Evolutionary conservation across 2,329 filamentous ascomycete genomes (phyloP).

Genomic region (Venturia carpophila): DNA sequence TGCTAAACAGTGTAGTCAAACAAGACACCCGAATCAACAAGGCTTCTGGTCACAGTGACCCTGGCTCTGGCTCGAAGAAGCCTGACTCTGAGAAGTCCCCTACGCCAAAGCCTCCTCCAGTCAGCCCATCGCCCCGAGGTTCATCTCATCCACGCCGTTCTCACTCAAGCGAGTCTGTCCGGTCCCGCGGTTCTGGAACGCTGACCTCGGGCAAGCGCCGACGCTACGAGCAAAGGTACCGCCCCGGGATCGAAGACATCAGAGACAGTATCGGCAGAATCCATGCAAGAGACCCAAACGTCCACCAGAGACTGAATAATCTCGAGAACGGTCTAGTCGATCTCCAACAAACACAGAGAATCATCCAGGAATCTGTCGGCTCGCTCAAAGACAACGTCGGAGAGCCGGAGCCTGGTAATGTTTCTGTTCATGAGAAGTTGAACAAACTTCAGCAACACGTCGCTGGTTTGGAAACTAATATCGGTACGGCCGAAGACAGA

Average conservation of each 20-base stretch:
- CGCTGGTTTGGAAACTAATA: not conserved
- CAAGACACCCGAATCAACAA: not conserved
- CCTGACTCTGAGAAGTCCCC: not conserved
- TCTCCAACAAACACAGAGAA: not conserved
- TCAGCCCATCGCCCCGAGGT: no score
- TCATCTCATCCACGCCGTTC: not conserved
- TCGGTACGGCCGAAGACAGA: not conserved
- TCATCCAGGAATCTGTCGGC: not conserved
- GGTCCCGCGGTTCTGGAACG: not conserved
- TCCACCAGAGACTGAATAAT: not conserved
- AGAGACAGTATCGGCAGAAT: not conserved
- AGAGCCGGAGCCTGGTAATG: not conserved
- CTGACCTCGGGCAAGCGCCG: not conserved
- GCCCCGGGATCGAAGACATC: not conserved
- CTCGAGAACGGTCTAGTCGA: not conserved
- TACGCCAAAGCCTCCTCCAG: no score
- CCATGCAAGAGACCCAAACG: not conserved
- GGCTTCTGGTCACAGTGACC: not conserved
- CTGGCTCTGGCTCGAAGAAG: not conserved
- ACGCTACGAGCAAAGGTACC: not conserved
- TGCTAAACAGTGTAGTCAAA: not conserved
- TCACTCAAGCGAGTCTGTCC: not conserved
- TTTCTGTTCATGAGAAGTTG: not conserved
- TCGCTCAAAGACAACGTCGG: not conserved
- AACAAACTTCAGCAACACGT: not conserved